Conservation (phyloP, 345 rosid genomes). For the Rhodamnia argentea region DNA sequence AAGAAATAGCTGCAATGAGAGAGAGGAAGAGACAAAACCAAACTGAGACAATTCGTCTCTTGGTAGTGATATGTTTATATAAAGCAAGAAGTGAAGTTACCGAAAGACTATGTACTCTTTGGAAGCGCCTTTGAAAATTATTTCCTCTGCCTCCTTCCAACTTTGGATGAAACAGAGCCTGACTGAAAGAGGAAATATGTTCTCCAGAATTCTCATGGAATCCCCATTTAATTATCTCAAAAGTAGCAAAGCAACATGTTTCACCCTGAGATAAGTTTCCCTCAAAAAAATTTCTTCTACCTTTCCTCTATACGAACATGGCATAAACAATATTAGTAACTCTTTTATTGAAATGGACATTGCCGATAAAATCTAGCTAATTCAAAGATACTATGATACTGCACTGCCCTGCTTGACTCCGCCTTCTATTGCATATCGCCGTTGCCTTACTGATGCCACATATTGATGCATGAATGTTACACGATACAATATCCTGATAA, state of each 20-base stretch:
- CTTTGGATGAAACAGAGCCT: neutral
- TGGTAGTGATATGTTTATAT: neutral
- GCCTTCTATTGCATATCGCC: neutral
- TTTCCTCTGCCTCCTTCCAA: neutral
- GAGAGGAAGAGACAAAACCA: neutral
- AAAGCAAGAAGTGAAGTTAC: neutral
- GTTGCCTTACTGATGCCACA: neutral
- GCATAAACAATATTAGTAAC: neutral
- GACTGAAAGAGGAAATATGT: neutral
- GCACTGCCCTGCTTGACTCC: neutral
- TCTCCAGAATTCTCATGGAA: neutral
- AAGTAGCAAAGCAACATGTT: neutral
- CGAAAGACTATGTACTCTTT: neutral
- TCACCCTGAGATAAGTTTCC: neutral
- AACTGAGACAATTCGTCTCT: neutral
- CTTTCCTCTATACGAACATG: neutral
- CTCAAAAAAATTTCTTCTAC: neutral
- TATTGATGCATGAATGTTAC: neutral
- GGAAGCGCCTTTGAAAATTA: neutral
- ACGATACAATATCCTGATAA: neutral
- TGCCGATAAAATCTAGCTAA: neutral
- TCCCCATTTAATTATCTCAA: neutral
- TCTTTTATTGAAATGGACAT: neutral
- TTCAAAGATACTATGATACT: neutral
- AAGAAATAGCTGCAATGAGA: neutral